phyloP scores from a whole-genome alignment of 306 rosid species.

The Crotalaria pallida region DNA sequence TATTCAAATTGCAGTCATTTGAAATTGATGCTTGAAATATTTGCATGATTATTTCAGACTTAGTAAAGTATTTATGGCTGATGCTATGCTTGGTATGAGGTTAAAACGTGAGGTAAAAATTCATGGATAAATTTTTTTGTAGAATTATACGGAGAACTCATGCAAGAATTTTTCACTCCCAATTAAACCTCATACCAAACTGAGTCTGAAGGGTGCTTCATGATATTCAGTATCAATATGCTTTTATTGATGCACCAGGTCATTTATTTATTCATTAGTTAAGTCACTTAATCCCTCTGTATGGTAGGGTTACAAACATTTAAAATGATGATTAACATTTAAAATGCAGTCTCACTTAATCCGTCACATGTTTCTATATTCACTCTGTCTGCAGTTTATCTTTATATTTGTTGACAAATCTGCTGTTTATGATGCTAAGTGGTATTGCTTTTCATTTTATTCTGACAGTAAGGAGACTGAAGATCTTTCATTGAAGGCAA shows the following conservation, averaged over 20 bases:
- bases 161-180: not conserved
- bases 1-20: not conserved
- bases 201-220: not conserved
- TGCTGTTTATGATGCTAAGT: slow-evolving; percentile 9
- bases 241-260: not conserved
- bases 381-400: not conserved
- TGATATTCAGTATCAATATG: not conserved
- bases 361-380: no score
- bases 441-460: not conserved
- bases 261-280: not conserved
- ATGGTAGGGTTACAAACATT: not conserved
- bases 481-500: slow-evolving; percentile 82
- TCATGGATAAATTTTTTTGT: not conserved
- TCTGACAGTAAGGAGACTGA: slow-evolving; percentile 62
- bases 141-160: not conserved
- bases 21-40: not conserved
- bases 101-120: not conserved
- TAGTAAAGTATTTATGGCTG: no score
- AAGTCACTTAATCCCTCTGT: not conserved
- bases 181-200: not conserved
- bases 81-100: no score
- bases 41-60: no score
- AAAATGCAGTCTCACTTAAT: not conserved
- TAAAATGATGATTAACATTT: no score
- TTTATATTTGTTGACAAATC: not conserved